These are phyloP conservation scores for Talaromyces sp. DNA, from an alignment of 2,329 filamentous ascomycete genomes.

Conservation along the genomic window DNA sequence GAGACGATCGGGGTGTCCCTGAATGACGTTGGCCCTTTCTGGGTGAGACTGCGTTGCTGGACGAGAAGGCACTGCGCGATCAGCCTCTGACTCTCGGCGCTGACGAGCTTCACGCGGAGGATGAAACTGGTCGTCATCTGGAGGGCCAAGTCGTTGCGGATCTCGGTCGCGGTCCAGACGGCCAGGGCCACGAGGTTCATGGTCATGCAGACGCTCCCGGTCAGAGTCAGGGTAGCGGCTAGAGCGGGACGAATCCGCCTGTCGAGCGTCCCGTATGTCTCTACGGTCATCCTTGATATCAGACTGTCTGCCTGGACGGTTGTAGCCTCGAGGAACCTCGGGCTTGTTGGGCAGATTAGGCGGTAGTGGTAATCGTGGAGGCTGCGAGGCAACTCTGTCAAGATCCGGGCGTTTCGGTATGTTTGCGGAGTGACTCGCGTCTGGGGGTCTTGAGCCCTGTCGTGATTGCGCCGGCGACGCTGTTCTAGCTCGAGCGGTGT, in stretches of 20 bases:
- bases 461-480: slow-evolving; percentile 25
- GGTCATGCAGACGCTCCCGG: slow-evolving; percentile 36
- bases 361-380: slow-evolving; percentile 30
- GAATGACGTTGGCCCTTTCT: slow-evolving; percentile 34
- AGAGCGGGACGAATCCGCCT: slow-evolving; percentile 35
- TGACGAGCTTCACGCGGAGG: slow-evolving; percentile 26
- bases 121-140: slow-evolving; percentile 39
- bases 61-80: slow-evolving; percentile 33
- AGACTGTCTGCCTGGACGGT: slow-evolving; percentile 34
- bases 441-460: slow-evolving; percentile 27
- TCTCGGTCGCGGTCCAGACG: slow-evolving; percentile 32
- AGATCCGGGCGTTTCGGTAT: slow-evolving; percentile 39
- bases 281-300: slow-evolving; percentile 39
- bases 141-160: slow-evolving; percentile 26
- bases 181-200: slow-evolving; percentile 35
- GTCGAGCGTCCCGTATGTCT: slow-evolving; percentile 32
- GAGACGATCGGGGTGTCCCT: slow-evolving; percentile 30
- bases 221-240: slow-evolving; percentile 37
- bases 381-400: slow-evolving; percentile 29
- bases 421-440: slow-evolving; percentile 29
- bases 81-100: slow-evolving; percentile 37
- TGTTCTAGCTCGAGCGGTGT: slow-evolving; percentile 19
- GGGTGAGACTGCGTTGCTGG: slow-evolving; percentile 28
- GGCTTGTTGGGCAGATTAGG: slow-evolving; percentile 35
- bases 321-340: slow-evolving; percentile 32